phyloP scores from a whole-genome alignment of 2,329 filamentous ascomycete genomes.

The Zasmidium angulare region DNA sequence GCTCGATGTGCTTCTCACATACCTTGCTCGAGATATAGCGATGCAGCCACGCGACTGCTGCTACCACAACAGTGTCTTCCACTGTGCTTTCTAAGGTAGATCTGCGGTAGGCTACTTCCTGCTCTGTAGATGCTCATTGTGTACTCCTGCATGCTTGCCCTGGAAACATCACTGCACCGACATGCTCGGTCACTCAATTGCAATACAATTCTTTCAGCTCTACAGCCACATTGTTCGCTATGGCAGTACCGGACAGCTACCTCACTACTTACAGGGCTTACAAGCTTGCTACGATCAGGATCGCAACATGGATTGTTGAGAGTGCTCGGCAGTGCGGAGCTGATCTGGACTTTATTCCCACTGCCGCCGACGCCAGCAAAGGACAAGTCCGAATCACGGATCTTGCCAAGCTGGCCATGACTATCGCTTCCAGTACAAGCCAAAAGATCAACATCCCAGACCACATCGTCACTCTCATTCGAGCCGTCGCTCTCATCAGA shows the following conservation, averaged over 20 bases:
- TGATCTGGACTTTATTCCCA: background rate
- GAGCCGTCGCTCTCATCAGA: background rate
- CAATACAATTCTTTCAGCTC: no score
- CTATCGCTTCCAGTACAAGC: constrained; percentile 3
- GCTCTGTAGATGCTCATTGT: no score
- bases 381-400: background rate
- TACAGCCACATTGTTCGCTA: background rate
- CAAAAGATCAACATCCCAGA: constrained; percentile 7
- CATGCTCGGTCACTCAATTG: no score
- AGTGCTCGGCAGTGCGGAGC: constrained; percentile 9
- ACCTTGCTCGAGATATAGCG: no score
- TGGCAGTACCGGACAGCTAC: background rate
- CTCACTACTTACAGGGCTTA: constrained; percentile 8
- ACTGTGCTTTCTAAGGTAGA: no score
- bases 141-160: no score
- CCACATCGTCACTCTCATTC: background rate
- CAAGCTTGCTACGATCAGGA: constrained; percentile 9
- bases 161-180: no score
- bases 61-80: no score
- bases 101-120: no score
- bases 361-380: background rate
- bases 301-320: constrained; percentile 15
- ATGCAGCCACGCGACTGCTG: no score
- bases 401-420: constrained; percentile 1
- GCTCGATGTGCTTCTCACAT: no score